phyloP scores from a whole-genome alignment of 1,284 basidiomycete species.

The Pseudozyma sp. region DNA sequence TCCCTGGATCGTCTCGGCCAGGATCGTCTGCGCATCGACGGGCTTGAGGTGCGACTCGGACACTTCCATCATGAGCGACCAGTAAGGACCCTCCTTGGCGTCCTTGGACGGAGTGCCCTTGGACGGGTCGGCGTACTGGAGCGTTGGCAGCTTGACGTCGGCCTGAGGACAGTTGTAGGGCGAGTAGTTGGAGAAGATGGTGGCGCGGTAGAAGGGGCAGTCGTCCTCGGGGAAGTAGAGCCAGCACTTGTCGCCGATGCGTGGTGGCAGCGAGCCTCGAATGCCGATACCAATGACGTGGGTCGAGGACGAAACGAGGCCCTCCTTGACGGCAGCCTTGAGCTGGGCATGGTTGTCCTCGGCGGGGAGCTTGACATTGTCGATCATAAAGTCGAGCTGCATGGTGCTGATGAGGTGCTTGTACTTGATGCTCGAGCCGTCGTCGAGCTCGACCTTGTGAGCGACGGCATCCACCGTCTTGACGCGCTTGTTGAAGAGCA shows the following conservation, averaged over 20 bases:
- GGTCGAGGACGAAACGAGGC: conserved; percentile 71
- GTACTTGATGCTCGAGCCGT: conserved; percentile 71
- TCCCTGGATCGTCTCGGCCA: conserved; percentile 72
- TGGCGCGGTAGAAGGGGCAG: conserved; percentile 73
- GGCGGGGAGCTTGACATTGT: conserved; percentile 68
- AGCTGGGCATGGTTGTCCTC: conserved; percentile 69
- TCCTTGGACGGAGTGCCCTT: conserved; percentile 68
- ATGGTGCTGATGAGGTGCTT: conserved; percentile 71
- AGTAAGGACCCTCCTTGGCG: conserved; percentile 71
- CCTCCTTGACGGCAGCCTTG: conserved; percentile 69
- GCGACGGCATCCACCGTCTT: conserved; percentile 69
- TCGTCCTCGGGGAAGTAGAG: conserved; percentile 72
- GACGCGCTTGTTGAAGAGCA: conserved; percentile 70
- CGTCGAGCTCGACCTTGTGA: conserved; percentile 70
- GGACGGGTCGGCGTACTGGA: conserved; percentile 71
- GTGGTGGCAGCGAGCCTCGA: conserved; percentile 71
- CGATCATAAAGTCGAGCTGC: conserved; percentile 71
- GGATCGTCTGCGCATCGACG: conserved; percentile 71
- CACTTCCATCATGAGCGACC: conserved; percentile 72
- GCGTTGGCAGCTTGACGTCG: conserved; percentile 70
- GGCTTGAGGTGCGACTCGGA: conserved; percentile 72
- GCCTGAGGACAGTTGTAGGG: conserved; percentile 71
- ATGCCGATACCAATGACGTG: conserved; percentile 73
- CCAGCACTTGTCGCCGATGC: conserved; percentile 73
- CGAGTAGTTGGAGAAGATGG: conserved; percentile 74